A percentile compares a stretch with the other conserved stretches of the same genome.
phyloP scores from a whole-genome alignment of 805 yeast species.

The Aciculoconidium aculeatum region DNA sequence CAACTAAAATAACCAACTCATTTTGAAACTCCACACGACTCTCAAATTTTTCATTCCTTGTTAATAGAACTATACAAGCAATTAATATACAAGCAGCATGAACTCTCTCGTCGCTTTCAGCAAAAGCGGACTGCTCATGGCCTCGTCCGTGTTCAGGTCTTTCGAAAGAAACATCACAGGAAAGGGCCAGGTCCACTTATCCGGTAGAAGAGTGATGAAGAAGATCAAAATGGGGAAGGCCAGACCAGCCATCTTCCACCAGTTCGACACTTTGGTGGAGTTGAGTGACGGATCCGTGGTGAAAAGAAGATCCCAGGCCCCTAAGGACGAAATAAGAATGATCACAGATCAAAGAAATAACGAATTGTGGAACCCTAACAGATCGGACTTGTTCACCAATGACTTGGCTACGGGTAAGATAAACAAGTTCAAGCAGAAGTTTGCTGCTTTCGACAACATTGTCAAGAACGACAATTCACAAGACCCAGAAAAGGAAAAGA shows the following conservation, averaged over 20 bases:
- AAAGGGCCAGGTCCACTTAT: slow-evolving; percentile 37
- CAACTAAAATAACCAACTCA: too few relatives aligned
- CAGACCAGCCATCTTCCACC: slow-evolving; percentile 88
- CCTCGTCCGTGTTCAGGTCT: slow-evolving; percentile 3
- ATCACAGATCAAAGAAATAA: slow-evolving; percentile 84
- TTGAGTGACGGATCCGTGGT: slow-evolving; percentile 92
- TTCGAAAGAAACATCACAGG: slow-evolving; percentile 12
- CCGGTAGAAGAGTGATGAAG: slow-evolving; percentile 55
- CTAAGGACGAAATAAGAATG: slow-evolving; percentile 80
- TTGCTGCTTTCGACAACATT: slow-evolving; percentile 36
- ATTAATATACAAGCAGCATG: too few relatives aligned
- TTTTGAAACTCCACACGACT: too few relatives aligned
- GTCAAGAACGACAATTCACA: slow-evolving; percentile 29
- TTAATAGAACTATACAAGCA: too few relatives aligned
- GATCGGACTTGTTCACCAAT: slow-evolving; percentile 65
- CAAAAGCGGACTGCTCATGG: too few relatives aligned
- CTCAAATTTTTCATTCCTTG: too few relatives aligned
- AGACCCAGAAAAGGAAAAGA: slow-evolving; percentile 7
- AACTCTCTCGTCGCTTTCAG: too few relatives aligned
- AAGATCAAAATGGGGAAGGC: slow-evolving; percentile 77
- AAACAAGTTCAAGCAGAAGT: slow-evolving; percentile 66
- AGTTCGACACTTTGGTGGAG: slow-evolving; percentile 85
- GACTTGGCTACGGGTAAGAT: slow-evolving; percentile 82
- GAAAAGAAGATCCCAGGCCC: slow-evolving; percentile 76
- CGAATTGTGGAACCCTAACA: slow-evolving; percentile 83